phyloP scores from a whole-genome alignment of 768 basidiomycete genomes.

The Lactarius psammicola region DNA sequence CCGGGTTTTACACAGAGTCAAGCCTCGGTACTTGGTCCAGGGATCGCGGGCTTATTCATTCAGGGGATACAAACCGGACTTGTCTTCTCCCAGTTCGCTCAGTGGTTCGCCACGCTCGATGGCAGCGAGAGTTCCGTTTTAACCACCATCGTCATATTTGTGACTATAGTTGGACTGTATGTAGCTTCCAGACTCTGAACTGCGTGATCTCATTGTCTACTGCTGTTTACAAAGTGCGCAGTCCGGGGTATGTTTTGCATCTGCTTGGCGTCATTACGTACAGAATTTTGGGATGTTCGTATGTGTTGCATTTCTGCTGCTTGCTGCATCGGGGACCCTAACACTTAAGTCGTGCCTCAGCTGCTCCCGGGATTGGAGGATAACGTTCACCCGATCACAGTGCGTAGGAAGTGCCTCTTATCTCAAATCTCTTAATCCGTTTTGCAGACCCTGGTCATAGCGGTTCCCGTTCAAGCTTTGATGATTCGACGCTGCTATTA shows the following conservation, averaged over 20 bases:
- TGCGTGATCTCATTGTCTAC: neutral
- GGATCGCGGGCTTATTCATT: constrained; percentile 2
- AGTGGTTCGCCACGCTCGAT: no score
- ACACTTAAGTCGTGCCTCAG: neutral
- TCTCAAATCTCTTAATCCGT: neutral
- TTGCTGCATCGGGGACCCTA: neutral
- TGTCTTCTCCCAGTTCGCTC: no score
- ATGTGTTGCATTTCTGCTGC: neutral
- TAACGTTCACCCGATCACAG: neutral
- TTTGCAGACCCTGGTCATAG: constrained; percentile 7
- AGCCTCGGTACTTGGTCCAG: constrained; percentile 4
- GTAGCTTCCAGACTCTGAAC: no score
- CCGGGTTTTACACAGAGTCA: neutral
- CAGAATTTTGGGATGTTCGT: neutral
- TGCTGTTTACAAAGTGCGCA: neutral
- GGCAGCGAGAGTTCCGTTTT: no score
- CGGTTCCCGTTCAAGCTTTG: constrained; percentile 13
- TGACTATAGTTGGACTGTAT: no score
- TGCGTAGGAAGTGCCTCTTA: neutral
- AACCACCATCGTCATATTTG: no score
- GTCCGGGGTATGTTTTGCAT: constrained; percentile 8
- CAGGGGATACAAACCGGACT: no score
- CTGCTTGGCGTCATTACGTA: constrained; percentile 8
- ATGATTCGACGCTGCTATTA: constrained; percentile 23
- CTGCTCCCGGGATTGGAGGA: neutral